Conservation (phyloP, 2,329 filamentous ascomycete species). For the Colletotrichum sp. region DNA sequence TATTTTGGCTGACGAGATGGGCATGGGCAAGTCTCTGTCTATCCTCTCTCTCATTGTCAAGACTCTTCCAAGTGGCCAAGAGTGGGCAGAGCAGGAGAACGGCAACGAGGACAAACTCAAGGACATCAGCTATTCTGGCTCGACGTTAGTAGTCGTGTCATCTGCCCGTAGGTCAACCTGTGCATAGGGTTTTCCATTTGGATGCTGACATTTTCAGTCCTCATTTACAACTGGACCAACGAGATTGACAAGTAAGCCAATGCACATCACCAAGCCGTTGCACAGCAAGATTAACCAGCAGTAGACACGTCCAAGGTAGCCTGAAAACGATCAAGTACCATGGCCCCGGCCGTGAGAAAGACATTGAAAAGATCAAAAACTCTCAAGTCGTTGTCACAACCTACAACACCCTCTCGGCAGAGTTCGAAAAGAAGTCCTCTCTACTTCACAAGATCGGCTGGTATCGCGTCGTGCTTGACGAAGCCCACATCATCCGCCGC, state of each 20-base stretch:
- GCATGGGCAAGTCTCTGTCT: constrained; percentile 62
- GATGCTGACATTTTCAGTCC: constrained; percentile 30
- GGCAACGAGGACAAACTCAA: constrained; percentile 17
- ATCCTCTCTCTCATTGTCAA: constrained; percentile 53
- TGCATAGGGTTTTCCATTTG: too few species aligned
- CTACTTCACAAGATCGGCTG: constrained; percentile 40
- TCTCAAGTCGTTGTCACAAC: constrained; percentile 52
- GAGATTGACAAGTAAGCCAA: constrained; percentile 41
- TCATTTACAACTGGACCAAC: constrained; percentile 44
- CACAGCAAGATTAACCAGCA: background rate
- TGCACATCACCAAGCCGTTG: background rate
- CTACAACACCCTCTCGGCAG: constrained; percentile 48
- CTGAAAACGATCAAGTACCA: constrained; percentile 41
- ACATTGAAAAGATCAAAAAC: constrained; percentile 30
- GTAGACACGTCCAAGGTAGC: constrained; percentile 35
- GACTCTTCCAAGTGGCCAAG: constrained; percentile 39
- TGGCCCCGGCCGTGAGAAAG: constrained; percentile 31
- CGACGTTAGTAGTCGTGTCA: constrained; percentile 51
- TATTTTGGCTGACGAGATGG: constrained; percentile 67
- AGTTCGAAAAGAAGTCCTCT: constrained; percentile 27
- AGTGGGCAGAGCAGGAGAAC: constrained; percentile 34
- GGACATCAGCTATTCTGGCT: constrained; percentile 31
- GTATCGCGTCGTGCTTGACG: constrained; percentile 48
- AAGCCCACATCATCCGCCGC: constrained; percentile 55
- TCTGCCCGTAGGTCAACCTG: constrained; percentile 38